These are phyloP conservation scores for Fusarium tupiense DNA, from an alignment of 2,329 filamentous ascomycete species.

Conservation along the genomic window DNA sequence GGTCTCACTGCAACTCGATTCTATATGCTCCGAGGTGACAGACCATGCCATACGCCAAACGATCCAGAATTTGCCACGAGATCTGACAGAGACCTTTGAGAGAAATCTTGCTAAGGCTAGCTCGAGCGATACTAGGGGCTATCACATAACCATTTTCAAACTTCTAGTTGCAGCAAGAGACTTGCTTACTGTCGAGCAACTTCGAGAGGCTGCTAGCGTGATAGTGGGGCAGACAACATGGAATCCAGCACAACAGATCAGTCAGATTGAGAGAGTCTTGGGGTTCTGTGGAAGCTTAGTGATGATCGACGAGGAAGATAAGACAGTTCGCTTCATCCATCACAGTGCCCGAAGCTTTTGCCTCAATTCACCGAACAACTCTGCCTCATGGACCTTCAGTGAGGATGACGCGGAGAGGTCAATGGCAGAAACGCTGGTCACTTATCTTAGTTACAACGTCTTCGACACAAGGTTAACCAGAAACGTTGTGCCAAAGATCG, in stretches of 20 bases:
- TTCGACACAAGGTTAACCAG: neutral
- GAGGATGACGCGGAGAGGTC: neutral
- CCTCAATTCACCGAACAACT: constrained; percentile 33
- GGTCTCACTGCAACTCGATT: constrained; percentile 49
- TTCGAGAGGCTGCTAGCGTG: constrained; percentile 53
- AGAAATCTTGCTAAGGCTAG: constrained; percentile 44
- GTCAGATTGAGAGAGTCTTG: constrained; percentile 11
- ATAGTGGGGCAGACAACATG: constrained; percentile 44
- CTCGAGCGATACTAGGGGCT: neutral
- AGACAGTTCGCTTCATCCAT: constrained; percentile 46
- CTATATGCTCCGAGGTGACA: constrained; percentile 48
- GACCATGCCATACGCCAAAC: constrained; percentile 50
- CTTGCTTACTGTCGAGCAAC: constrained; percentile 46
- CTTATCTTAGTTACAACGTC: constrained; percentile 4
- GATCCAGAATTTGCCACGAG: constrained; percentile 44
- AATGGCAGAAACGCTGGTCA: constrained; percentile 1
- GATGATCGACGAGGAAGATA: constrained; percentile 45
- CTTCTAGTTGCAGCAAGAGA: constrained; percentile 45
- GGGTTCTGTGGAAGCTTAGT: constrained; percentile 49
- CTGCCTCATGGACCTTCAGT: neutral
- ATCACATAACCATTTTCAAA: constrained; percentile 31
- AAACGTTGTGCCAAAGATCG: neutral
- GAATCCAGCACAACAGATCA: neutral
- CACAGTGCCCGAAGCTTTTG: constrained; percentile 49
- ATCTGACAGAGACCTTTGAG: constrained; percentile 45